A percentile compares a stretch with the other conserved stretches of the same genome.
Evolutionary conservation across 805 yeast species (phyloP).

Genomic region (Clavispora vitiphila): DNA sequence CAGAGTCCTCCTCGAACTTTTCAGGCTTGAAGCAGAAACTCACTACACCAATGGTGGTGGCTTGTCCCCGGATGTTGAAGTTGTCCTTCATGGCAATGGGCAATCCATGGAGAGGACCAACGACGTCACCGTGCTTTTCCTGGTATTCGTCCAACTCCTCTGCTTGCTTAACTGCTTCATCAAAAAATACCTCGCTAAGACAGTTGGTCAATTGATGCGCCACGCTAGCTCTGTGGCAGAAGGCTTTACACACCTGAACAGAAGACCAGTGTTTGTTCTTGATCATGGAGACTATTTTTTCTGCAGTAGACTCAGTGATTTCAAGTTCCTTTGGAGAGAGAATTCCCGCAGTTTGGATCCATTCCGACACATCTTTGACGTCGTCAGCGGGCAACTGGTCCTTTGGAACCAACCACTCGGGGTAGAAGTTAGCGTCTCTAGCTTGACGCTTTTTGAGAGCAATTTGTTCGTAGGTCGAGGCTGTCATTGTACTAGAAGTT

Average conservation of each 20-base stretch:
- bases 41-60: slow-evolving; percentile 47
- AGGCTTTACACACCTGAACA: slow-evolving; percentile 46
- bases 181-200: slow-evolving; percentile 32
- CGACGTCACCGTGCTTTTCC: slow-evolving; percentile 10
- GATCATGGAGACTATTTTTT: slow-evolving; percentile 23
- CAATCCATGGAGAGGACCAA: slow-evolving; percentile 29
- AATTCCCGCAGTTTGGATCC: slow-evolving; percentile 33
- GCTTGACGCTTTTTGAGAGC: slow-evolving; percentile 37
- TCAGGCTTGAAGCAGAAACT: slow-evolving; percentile 36
- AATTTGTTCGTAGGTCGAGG: slow-evolving; percentile 28
- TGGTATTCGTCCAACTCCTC: slow-evolving; percentile 20
- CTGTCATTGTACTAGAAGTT: background rate
- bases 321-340: slow-evolving; percentile 30
- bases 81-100: slow-evolving; percentile 39
- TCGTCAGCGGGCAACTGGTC: slow-evolving; percentile 24
- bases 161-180: slow-evolving; percentile 22
- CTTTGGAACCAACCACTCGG: slow-evolving; percentile 41
- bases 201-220: slow-evolving; percentile 51
- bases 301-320: slow-evolving; percentile 33
- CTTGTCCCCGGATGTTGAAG: slow-evolving; percentile 42
- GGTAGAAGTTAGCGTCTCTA: slow-evolving; percentile 39
- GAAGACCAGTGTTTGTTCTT: slow-evolving; percentile 30
- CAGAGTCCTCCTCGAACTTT: slow-evolving; percentile 29
- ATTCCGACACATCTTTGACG: slow-evolving; percentile 33
- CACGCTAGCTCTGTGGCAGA: slow-evolving; percentile 52